These are phyloP conservation scores for Thamnidium elegans DNA, from an alignment of 192 early-diverging fungal species.

Conservation along the genomic window DNA sequence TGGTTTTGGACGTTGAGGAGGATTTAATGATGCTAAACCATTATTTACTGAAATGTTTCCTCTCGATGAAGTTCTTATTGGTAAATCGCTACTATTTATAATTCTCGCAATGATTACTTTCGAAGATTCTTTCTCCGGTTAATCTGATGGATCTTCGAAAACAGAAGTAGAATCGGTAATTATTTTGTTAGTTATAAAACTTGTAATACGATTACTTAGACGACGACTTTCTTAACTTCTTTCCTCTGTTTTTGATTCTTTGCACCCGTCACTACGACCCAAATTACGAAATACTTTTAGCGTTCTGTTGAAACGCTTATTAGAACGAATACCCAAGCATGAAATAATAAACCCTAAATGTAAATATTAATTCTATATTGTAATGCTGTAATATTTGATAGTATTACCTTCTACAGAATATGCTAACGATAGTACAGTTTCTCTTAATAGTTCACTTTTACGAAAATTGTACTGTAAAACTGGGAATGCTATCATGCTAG, in stretches of 20 bases:
- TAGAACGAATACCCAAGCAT: slow-evolving; percentile 23
- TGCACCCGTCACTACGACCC: not conserved
- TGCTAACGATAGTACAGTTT: slow-evolving; percentile 41
- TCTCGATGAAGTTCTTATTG: too few species aligned
- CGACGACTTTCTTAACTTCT: too few species aligned
- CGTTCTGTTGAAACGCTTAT: slow-evolving; percentile 20
- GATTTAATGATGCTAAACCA: too few species aligned
- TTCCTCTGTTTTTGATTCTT: slow-evolving; percentile 3
- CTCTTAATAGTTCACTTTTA: slow-evolving; percentile 22
- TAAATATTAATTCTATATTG: not conserved
- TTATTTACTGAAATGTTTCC: too few species aligned
- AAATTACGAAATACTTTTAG: slow-evolving; percentile 8
- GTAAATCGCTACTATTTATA: too few species aligned
- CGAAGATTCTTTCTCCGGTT: too few species aligned
- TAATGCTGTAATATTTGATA: not conserved
- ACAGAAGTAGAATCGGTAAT: not conserved
- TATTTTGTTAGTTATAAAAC: slow-evolving; percentile 1
- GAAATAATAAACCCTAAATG: slow-evolving; percentile 22
- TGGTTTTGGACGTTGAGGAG: too few species aligned
- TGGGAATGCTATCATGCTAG: slow-evolving; percentile 35
- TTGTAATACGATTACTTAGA: slow-evolving; percentile 12
- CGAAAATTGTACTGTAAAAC: slow-evolving; percentile 32
- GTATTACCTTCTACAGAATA: slow-evolving; percentile 32
- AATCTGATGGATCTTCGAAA: too few species aligned
- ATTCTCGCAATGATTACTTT: too few species aligned